Percentiles rank a stretch among this genome's conserved stretches.
Conservation (phyloP, 2,329 filamentous ascomycete genomes). For the Emergomyces orientalis region DNA sequence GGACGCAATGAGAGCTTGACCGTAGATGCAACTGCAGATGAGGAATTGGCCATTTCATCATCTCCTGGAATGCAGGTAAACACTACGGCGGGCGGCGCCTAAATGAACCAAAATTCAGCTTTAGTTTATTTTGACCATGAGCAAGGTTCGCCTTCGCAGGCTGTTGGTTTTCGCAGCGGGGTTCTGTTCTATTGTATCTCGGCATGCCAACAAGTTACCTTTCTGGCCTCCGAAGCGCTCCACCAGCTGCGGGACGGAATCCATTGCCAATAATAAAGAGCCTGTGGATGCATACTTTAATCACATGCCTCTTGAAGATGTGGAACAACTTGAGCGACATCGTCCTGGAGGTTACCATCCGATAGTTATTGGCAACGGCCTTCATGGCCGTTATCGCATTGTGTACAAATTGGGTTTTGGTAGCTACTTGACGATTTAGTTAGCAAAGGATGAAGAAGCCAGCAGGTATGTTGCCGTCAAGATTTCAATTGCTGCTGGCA, state of each 20-base stretch:
- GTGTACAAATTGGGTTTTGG: slow-evolving; percentile 30
- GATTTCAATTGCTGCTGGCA: neutral
- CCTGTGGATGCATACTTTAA: neutral
- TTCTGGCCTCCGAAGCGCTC: no score
- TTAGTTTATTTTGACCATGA: no score
- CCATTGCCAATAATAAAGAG: neutral
- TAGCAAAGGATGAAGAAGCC: slow-evolving; percentile 9
- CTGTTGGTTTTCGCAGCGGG: no score
- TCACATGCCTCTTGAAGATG: neutral
- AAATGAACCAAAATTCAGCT: no score
- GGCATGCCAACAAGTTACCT: no score
- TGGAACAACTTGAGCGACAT: slow-evolving; percentile 12
- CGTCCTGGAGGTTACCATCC: slow-evolving; percentile 15
- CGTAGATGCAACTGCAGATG: no score
- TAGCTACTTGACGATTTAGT: slow-evolving; percentile 26
- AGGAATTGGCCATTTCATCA: no score
- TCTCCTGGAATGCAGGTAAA: no score
- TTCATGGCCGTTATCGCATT: slow-evolving; percentile 21
- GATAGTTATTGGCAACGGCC: slow-evolving; percentile 13
- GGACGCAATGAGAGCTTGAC: no score
- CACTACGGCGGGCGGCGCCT: no score
- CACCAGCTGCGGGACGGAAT: neutral
- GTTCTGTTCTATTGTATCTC: no score
- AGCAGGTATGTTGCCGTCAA: slow-evolving; percentile 4
- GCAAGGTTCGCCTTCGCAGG: no score